Evolutionary conservation across 179 eudicot genomes (phyloP), one percentile per base, ranked within the genome.

Genomic region (Camellia oleifera): DNA sequence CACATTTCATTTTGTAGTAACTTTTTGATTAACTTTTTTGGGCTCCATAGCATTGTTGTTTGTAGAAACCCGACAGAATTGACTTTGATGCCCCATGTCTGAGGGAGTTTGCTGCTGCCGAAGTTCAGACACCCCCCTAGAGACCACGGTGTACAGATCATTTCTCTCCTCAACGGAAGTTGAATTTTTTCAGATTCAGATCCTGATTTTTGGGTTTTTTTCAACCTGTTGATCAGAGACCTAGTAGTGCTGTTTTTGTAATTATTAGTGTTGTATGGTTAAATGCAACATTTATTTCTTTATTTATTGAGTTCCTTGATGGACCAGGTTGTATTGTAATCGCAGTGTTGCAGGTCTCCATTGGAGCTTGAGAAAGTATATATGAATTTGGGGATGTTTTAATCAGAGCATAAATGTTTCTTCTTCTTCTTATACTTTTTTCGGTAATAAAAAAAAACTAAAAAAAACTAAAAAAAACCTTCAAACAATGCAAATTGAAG

Each of bases 121-220:
- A 77, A 77, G 72, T 23, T 65, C 20, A 65, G 45, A 50, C 69
- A 61, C 2, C 0, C 4, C 48, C 6, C 79, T 26, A 0, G 32
- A 23, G 44, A 45, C 23, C 72, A 23, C 26, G 26, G 42, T 57
- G 52, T 57, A 74, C 62, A 63, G 70, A 66, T 63, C 23, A 52
- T 77, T 66, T 18, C 7, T 65, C 66, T 42, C 14, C 56, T n/a
- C 23, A 50, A 50, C 48, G 54, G 11, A 78, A 78, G 80, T 69
- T 54, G 66, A 44, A 17, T 66, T 15, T 53, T 67, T 64, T 32
- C 9, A 65, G 11, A 42, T 64, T 32, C 9, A 65, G 11, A 42
- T 15, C 68, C 5, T 63, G 77, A 42, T 9, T 58, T 58, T 75
- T 42, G 40, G 54, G 52, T 3, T 17, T 61, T 75, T 20, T 60